A percentile compares a stretch with the other conserved stretches of the same genome.
These are phyloP conservation scores for Anthracocystis setariae DNA, from an alignment of 1,284 basidiomycete species.

Conservation along the genomic window DNA sequence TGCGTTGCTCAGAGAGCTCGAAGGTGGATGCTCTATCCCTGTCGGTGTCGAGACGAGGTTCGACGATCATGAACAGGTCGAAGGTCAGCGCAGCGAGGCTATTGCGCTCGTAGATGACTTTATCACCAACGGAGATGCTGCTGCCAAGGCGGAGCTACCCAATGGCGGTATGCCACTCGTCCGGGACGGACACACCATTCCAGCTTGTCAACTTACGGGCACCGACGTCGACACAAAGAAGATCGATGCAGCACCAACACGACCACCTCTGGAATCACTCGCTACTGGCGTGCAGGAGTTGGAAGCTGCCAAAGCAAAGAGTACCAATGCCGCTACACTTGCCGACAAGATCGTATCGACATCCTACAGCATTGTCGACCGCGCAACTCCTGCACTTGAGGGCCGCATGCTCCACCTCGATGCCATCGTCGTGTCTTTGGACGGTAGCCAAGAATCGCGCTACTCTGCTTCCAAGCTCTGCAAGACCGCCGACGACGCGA, in stretches of 20 bases:
- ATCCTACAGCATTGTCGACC: slow-evolving; percentile 46
- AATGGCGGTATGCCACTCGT: slow-evolving; percentile 39
- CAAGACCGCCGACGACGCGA: slow-evolving; percentile 51
- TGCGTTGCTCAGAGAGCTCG: slow-evolving; percentile 83
- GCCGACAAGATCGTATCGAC: slow-evolving; percentile 46
- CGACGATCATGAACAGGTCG: slow-evolving; percentile 59
- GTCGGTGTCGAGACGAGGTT: slow-evolving; percentile 80
- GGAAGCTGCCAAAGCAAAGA: slow-evolving; percentile 17
- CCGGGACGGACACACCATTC: slow-evolving; percentile 53
- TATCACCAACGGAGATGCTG: slow-evolving; percentile 34
- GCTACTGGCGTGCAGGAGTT: slow-evolving; percentile 33
- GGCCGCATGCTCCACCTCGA: slow-evolving; percentile 50
- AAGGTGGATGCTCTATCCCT: slow-evolving; percentile 96
- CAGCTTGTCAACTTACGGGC: slow-evolving; percentile 32
- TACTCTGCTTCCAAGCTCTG: slow-evolving; percentile 45
- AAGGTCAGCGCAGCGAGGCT: slow-evolving; percentile 57
- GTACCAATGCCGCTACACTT: slow-evolving; percentile 12
- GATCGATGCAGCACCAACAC: slow-evolving; percentile 12
- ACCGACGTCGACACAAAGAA: background rate
- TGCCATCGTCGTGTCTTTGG: slow-evolving; percentile 67
- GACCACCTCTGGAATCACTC: slow-evolving; percentile 42
- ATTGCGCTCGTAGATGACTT: slow-evolving; percentile 45
- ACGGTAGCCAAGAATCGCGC: slow-evolving; percentile 55
- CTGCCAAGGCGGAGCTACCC: slow-evolving; percentile 31
- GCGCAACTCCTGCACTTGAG: slow-evolving; percentile 44